Base-by-base conservation (phyloP, 2,329 filamentous ascomycete species). In the Exophiala calicioides region DNA sequence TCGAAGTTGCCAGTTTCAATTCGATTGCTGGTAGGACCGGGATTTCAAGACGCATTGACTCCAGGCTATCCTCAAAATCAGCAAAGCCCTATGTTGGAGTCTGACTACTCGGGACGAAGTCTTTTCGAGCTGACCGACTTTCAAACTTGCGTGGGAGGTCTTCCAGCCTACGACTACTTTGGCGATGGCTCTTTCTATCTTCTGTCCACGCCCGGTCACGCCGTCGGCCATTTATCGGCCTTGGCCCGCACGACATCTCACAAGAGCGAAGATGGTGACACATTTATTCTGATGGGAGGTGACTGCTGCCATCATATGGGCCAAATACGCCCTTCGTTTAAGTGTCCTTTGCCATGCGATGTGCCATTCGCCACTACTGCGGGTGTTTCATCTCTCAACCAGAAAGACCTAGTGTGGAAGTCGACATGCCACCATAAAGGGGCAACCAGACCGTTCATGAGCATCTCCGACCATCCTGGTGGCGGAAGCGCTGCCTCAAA, bases 181-280 rank as follows among this genome's bases (percentile, higher is more conserved):
- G 71, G 71, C 3, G 78, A 81, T 56, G 78, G 77, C 0, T 71
- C 65, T 19, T 78, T 82, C 53, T 80, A 79, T 57, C 65, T 81
- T 2, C 65, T 81, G 21, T 65, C 76, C 51, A 70, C 21, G 2
- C 61, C 62, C 2, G 63, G 63, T 2, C 62, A 65, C 33, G 44
- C 40, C 3, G 39, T 50, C 10, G 59, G 55, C 2, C 58, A 61
- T 45, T 29, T 61, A 7, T 58, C 52, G 21, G 50, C 47, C 8
- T 47, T 61, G 1, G 57, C 52, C 3, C 52, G 59, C 7, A 53
- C 49, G 1, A 56, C 56, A n/a, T 29, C 48, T n/a, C 3, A 5
- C 7, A 16, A 21, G n/a, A 23, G 18, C 3, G 21, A 6, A 3
- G n/a, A 27, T 2, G 29, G 44, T 3, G n/a, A 42, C 19, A 52